phyloP scores from a whole-genome alignment of 192 early-diverging fungal genomes.

The Pecoramyces ruminantium region DNA sequence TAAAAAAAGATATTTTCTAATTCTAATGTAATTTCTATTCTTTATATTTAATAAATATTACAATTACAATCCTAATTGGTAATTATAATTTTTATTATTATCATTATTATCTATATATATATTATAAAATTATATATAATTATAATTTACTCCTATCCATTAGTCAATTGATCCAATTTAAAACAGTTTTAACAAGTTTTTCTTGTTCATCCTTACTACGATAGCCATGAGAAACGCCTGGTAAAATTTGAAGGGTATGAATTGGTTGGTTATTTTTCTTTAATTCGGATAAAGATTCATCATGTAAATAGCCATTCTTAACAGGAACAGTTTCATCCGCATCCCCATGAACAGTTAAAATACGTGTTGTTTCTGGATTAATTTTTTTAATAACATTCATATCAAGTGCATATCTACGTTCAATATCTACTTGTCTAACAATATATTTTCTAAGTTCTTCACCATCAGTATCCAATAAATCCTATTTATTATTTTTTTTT shows the following conservation, averaged over 20 bases:
- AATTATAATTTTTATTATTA: no score
- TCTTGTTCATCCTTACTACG: neutral
- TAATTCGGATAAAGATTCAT: neutral
- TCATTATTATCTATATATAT: no score
- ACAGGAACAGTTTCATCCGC: conserved; percentile 23
- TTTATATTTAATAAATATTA: no score
- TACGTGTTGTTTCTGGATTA: conserved; percentile 12
- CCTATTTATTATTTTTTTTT: no score
- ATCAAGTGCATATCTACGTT: conserved; percentile 9
- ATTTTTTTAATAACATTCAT: conserved; percentile 23
- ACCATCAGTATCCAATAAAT: neutral
- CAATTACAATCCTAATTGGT: no score
- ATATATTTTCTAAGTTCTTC: neutral
- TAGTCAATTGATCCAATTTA: neutral
- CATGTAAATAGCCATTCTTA: conserved; percentile 20
- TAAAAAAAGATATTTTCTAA: no score
- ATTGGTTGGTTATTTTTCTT: neutral
- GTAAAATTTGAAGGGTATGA: neutral
- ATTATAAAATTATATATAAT: no score
- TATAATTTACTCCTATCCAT: no score
- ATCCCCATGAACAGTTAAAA: conserved; percentile 27
- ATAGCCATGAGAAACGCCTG: neutral
- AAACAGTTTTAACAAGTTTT: neutral
- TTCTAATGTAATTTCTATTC: no score
- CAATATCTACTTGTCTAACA: conserved; percentile 12